Percentiles rank a stretch among this genome's conserved stretches.
phyloP scores from a whole-genome alignment of 192 early-diverging fungal species.

The Rhizophagus sp. region DNA sequence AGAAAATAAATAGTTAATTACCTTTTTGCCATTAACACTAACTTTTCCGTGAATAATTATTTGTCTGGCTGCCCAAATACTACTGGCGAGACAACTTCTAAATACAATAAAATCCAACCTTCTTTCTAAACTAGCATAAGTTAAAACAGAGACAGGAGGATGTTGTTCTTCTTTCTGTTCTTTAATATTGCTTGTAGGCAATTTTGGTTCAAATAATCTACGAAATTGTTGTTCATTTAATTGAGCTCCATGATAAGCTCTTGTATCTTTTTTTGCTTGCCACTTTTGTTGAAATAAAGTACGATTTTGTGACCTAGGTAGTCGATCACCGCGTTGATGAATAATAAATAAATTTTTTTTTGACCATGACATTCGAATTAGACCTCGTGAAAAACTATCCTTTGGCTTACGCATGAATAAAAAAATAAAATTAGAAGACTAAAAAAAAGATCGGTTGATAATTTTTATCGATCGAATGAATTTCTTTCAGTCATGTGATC shows the following conservation, averaged over 20 bases:
- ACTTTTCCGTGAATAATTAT: slow-evolving; percentile 86
- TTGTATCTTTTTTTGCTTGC: slow-evolving; percentile 88
- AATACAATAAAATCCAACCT: slow-evolving; percentile 93
- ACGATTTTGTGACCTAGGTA: slow-evolving; percentile 54
- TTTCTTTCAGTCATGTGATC: too few relatives aligned
- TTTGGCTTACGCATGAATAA: slow-evolving; percentile 25
- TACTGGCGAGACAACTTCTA: slow-evolving; percentile 86
- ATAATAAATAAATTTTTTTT: slow-evolving; percentile 89
- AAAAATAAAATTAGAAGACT: too few relatives aligned
- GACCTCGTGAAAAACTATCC: slow-evolving; percentile 9
- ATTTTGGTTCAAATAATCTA: slow-evolving; percentile 66
- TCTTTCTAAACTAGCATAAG: slow-evolving; percentile 88
- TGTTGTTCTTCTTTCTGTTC: slow-evolving; percentile 41
- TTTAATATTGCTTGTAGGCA: slow-evolving; percentile 69
- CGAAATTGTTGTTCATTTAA: slow-evolving; percentile 86
- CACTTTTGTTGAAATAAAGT: slow-evolving; percentile 94
- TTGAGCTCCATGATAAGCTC: slow-evolving; percentile 92
- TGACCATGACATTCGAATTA: slow-evolving; percentile 96
- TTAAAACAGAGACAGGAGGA: slow-evolving; percentile 72
- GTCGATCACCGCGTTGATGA: slow-evolving; percentile 52
- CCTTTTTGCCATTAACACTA: slow-evolving; percentile 86
- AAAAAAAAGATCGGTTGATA: too few relatives aligned
- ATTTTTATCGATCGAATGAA: too few relatives aligned
- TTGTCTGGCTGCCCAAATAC: slow-evolving; percentile 83
- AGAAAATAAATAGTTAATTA: slow-evolving; percentile 36